A percentile compares a stretch with the other conserved stretches of the same genome.
Evolutionary conservation across 257 asterid genomes (phyloP).

Genomic region (Solanum chmielewskii): DNA sequence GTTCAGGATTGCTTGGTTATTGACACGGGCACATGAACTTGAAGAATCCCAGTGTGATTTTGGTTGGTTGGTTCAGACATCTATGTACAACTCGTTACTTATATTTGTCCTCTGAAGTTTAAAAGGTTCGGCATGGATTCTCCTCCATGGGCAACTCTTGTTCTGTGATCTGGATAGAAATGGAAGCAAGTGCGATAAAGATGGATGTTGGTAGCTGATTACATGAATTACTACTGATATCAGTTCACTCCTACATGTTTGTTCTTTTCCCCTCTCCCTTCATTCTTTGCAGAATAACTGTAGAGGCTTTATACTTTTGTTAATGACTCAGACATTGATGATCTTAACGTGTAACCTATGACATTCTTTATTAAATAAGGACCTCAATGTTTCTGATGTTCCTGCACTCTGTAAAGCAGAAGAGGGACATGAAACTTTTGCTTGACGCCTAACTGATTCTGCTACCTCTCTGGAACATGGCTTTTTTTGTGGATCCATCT

Average conservation of each 20-base stretch:
- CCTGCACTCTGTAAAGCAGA: background rate
- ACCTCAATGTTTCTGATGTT: background rate
- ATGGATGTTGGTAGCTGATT: background rate
- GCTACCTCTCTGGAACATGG: background rate
- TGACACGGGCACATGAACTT: background rate
- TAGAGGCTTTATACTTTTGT: background rate
- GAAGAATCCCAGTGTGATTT: background rate
- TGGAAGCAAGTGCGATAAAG: background rate
- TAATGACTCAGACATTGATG: background rate
- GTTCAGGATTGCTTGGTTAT: background rate
- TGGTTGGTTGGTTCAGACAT: background rate
- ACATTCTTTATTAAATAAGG: background rate
- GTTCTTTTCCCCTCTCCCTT: background rate
- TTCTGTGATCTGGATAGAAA: background rate
- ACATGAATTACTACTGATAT: background rate
- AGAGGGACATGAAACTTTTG: background rate
- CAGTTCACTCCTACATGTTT: background rate
- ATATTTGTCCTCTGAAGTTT: background rate
- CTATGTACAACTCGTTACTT: background rate
- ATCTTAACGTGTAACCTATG: background rate
- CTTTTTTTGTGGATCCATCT: background rate
- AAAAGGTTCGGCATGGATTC: background rate
- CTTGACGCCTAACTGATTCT: background rate
- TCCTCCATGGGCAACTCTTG: background rate
- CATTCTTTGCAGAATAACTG: background rate